Base-by-base conservation (phyloP, 495 filamentous ascomycete genomes). In the Neurospora sp. region DNA sequence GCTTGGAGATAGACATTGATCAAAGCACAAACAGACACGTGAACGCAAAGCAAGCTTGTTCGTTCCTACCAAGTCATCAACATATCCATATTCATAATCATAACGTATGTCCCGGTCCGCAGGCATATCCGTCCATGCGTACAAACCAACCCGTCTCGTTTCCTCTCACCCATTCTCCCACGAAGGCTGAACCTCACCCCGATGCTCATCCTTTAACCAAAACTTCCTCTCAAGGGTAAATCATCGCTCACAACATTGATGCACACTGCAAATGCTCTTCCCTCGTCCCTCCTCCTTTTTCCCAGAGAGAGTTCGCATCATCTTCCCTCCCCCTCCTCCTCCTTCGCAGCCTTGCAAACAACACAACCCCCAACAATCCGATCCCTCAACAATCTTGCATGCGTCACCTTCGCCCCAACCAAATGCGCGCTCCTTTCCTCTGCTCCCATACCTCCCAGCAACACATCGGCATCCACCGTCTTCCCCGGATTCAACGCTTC, bases 331-430 rank as follows among this genome's bases (percentile, higher is more conserved):
- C 28, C 54, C 5, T 59, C 74, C 69, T 73, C 66, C 72, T 45
- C 71, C 39, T 69, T 72, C 3, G 54, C 54, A 62, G 54, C 54
- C 31, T 69, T 83, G 80, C 91, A 93, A 39, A 92, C 88, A 10
- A 89, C 88, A 83, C 92, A 94, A 7, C 93, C 92, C 37, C 88
- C 88, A 34, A 86, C 83, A 38, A 96, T 87, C 71, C 86, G 85
- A 72, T 93, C 91, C 73, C 90, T 86, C 71, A 98, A 82, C 72
- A 97, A 80, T 76, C 93, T 88, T 21, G 94, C 94, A 77, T 94
- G 92, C 62, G 91, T 93, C n/a, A 97, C 94, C 80, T 98, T 98
- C 3, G 90, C 90, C 0, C 92, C 92, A 21, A 98, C 85, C 15
- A 84, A 79, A 15, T 85, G 75, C 24, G 74, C 80, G 75, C 81